A percentile compares a stretch with the other conserved stretches of the same genome.
Evolutionary conservation across 495 filamentous ascomycete species (phyloP).

Genomic region (Lindgomyces ingoldianus): DNA sequence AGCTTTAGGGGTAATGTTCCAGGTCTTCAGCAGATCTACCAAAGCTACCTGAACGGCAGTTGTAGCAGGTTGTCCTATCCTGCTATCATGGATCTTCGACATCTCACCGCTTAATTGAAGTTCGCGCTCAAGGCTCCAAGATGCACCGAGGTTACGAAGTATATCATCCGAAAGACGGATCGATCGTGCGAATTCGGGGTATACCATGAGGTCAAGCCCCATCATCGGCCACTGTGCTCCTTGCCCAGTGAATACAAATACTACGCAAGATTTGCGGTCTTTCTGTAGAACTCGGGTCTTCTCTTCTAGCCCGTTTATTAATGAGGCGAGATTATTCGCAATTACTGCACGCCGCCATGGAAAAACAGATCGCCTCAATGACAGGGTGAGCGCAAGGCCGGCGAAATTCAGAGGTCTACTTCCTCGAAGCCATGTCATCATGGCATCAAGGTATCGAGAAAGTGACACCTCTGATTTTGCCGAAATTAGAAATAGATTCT

Average conservation of each 20-base stretch:
- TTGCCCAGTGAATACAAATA: conserved; percentile 59
- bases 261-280: neutral
- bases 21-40: conserved; percentile 5
- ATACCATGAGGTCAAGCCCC: conserved; percentile 43
- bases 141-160: neutral
- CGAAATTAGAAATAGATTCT: neutral
- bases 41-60: conserved; percentile 20
- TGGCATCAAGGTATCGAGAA: neutral
- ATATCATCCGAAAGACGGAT: neutral
- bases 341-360: too few relatives aligned
- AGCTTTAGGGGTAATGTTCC: neutral
- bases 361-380: too few relatives aligned
- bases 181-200: neutral
- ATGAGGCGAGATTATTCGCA: too few relatives aligned
- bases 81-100: conserved; percentile 14
- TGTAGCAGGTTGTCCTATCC: neutral
- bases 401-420: neutral
- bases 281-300: neutral
- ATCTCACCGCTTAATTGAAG: neutral
- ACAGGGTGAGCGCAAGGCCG: neutral
- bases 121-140: neutral
- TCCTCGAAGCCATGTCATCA: neutral
- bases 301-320: neutral
- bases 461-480: neutral
- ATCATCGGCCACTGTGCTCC: conserved; percentile 71